Conservation (phyloP, 2,329 filamentous ascomycete species). For the Pseudocercospora pini-densiflorae region DNA sequence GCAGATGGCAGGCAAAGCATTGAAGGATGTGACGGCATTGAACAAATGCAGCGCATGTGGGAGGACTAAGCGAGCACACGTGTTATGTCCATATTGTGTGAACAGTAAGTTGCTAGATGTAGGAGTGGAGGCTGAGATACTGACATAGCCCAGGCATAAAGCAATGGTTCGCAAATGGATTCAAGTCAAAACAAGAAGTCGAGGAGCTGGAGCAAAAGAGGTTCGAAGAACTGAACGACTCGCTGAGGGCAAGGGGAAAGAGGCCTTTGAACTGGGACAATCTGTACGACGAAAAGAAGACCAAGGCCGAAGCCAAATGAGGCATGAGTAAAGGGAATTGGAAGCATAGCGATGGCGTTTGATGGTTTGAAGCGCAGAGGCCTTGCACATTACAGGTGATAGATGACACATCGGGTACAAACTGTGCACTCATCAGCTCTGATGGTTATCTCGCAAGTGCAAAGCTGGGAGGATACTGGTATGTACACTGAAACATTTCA, state of each 20-base stretch:
- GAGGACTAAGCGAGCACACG: constrained; percentile 82
- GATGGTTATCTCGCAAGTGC: neutral
- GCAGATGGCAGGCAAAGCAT: constrained; percentile 91
- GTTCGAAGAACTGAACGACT: constrained; percentile 33
- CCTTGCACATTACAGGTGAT: no score
- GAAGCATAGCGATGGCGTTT: constrained; percentile 10
- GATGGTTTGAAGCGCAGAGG: neutral
- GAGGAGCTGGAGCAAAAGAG: constrained; percentile 27
- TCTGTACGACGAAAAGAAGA: constrained; percentile 31
- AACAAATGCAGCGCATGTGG: constrained; percentile 92
- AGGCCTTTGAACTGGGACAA: constrained; percentile 30
- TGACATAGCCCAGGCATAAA: constrained; percentile 36
- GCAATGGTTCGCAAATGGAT: constrained; percentile 42
- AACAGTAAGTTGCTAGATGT: constrained; percentile 63
- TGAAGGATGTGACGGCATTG: constrained; percentile 86
- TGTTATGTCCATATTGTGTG: constrained; percentile 86
- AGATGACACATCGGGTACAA: no score
- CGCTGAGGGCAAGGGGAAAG: constrained; percentile 31
- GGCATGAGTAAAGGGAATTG: neutral
- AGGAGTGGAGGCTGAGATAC: neutral
- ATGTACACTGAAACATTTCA: neutral
- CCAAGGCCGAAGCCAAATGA: constrained; percentile 14
- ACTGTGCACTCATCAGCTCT: no score
- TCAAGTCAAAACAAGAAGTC: constrained; percentile 36
- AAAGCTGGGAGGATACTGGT: neutral